Evolutionary conservation across 225 moss, liverwort and hornwort species (phyloP), one percentile per base, ranked within the genome.

Genomic region (Thuidium tamariscinum): DNA sequence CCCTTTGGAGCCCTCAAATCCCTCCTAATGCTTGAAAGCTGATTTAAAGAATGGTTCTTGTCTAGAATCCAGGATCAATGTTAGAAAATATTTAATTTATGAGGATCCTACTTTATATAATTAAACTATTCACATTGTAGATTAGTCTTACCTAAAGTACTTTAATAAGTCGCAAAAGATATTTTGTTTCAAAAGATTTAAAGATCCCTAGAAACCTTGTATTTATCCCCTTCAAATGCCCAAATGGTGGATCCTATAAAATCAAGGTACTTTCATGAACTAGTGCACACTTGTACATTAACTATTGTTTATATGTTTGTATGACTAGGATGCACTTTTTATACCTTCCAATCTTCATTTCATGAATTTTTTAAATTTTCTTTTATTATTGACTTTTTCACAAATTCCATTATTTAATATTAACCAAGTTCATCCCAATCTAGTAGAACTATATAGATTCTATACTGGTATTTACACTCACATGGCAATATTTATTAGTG

Each of bases 231-330:
- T 69, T 41, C 13, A 25, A 41, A 25, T 14, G 14, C 1, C 1
- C 2, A 41, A 69, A 8, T 0, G 0, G 0, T 8, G 8, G 4
- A 69, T 41, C 1, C 1, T 0, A 0, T 42, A 70, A 41, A 42
- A 15, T 26, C 5, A 9, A 16, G 3, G 3, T 15, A 27, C 9
- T 42, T 70, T 42, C 7, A 42, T 1, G 13, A 25, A 15, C 0
- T 0, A 0, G 1, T 16, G 2, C 2, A 42, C 0, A 70, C 5
- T 42, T 70, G 3, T 26, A 26, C 26, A 42, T 26, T 1, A 42
- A 70, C 7, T 70, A 7, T 39, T 42, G 8, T 26, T 42, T 27
- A 42, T 70, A 25, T 70, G 5, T 42, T 2, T 27, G 0, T 0
- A 0, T 15, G 5, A 9, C 0, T 26, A 26, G 1, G 16, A 27